Evolutionary conservation across 371 early-diverging fungal species (phyloP).

Genomic region (Mucor velutinosus): DNA sequence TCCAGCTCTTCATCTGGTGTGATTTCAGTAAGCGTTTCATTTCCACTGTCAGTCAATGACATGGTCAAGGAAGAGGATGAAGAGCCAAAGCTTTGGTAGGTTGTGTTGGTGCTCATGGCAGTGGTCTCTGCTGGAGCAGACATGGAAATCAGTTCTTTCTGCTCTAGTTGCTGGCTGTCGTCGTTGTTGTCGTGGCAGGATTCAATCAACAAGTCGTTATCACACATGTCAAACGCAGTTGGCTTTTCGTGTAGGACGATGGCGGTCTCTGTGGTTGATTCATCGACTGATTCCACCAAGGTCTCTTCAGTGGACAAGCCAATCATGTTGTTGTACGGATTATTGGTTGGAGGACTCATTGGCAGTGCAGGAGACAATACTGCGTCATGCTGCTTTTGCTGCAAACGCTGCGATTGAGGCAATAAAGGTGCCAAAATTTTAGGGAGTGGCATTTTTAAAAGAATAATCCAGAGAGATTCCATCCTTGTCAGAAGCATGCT

Average conservation of each 20-base stretch:
- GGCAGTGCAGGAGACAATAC: conserved; percentile 11
- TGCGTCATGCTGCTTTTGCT: not conserved
- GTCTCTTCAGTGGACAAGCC: conserved; percentile 2
- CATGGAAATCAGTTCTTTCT: not conserved
- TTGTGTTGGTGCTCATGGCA: not conserved
- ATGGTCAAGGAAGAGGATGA: not conserved
- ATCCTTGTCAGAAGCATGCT: not conserved
- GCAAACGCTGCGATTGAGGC: not conserved
- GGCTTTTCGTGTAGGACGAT: conserved; percentile 1
- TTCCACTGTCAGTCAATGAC: not conserved
- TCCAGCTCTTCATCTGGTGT: not conserved
- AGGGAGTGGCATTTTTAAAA: conserved; percentile 9
- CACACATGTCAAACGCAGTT: conserved; percentile 1
- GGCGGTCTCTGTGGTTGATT: not conserved
- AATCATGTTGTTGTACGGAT: not conserved
- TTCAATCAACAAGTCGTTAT: conserved; percentile 2
- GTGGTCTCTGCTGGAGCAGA: not conserved
- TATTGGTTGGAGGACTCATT: not conserved
- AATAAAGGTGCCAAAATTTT: conserved; percentile 11
- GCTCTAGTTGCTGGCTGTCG: not conserved
- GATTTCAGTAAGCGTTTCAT: not conserved
- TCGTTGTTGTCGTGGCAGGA: not conserved
- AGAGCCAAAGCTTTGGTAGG: not conserved
- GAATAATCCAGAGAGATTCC: not conserved
- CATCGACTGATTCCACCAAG: not conserved